phyloP scores from a whole-genome alignment of 352 stramenopile genomes.

The Globisporangium takayamanum region DNA sequence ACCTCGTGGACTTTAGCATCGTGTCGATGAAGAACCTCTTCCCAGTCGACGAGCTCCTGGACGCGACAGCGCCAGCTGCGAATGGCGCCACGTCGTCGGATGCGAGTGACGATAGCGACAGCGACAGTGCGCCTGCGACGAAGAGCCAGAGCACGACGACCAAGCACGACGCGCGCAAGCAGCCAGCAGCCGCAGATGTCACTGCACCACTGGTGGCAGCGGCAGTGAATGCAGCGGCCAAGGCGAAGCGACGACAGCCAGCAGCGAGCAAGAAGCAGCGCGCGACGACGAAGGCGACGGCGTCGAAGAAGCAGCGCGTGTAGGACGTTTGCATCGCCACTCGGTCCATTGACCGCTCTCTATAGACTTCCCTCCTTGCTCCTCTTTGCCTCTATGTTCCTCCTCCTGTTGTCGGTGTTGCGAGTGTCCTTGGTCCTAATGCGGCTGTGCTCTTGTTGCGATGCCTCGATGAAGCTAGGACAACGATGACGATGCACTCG shows the following conservation, averaged over 20 bases:
- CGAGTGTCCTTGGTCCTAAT: not conserved
- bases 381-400: not conserved
- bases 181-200: conserved; percentile 5
- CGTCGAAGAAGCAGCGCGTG: conserved; percentile 43
- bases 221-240: conserved; percentile 19
- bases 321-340: conserved; percentile 7
- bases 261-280: not conserved
- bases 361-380: not conserved
- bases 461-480: too few relatives aligned
- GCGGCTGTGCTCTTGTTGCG: not conserved
- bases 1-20: conserved; percentile 94
- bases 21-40: conserved; percentile 84
- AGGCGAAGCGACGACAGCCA: conserved; percentile 11
- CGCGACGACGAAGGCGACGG: not conserved
- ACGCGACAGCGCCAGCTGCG: conserved; percentile 1
- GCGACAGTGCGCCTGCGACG: conserved; percentile 12
- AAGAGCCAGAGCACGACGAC: not conserved
- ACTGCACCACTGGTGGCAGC: not conserved
- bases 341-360: conserved; percentile 16
- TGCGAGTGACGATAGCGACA: conserved; percentile 31
- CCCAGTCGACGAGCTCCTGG: conserved; percentile 21
- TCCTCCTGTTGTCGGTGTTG: not conserved
- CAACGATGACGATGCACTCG: not conserved
- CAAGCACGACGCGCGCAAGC: not conserved
- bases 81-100: conserved; percentile 17